Percentiles rank a stretch among this genome's conserved stretches.
Conservation (phyloP, 352 stramenopile species). For the Phytophthora sojae region DNA sequence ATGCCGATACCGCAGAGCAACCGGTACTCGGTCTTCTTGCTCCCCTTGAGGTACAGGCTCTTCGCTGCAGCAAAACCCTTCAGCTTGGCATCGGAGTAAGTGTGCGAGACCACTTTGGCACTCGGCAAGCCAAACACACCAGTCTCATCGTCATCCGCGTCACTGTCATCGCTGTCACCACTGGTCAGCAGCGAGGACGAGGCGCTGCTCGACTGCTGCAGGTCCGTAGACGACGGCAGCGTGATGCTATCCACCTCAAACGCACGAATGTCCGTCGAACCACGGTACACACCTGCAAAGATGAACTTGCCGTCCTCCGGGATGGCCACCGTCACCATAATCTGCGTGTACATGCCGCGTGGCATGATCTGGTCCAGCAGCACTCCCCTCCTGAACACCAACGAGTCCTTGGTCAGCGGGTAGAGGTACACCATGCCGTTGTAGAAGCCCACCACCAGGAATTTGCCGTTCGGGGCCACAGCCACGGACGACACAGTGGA, state of each 20-base stretch:
- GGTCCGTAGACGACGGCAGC: slow-evolving; percentile 47
- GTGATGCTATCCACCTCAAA: slow-evolving; percentile 86
- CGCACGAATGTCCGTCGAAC: slow-evolving; percentile 87
- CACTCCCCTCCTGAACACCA: slow-evolving; percentile 75
- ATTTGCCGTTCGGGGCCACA: slow-evolving; percentile 68
- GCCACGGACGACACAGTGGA: slow-evolving; percentile 86
- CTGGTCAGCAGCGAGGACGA: slow-evolving; percentile 16
- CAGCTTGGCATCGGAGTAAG: slow-evolving; percentile 83
- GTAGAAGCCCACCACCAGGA: slow-evolving; percentile 84
- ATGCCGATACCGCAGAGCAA: slow-evolving; percentile 86
- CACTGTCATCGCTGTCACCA: slow-evolving; percentile 37
- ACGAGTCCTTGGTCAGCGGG: slow-evolving; percentile 64
- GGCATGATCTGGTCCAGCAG: slow-evolving; percentile 84
- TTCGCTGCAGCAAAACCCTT: slow-evolving; percentile 87
- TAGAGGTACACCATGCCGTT: slow-evolving; percentile 74
- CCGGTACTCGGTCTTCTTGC: slow-evolving; percentile 71
- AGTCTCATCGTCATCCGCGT: slow-evolving; percentile 41
- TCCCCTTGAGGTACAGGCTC: slow-evolving; percentile 56
- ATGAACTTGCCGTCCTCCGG: slow-evolving; percentile 86
- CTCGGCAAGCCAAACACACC: slow-evolving; percentile 48
- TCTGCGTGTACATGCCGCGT: slow-evolving; percentile 84
- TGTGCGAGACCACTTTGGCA: slow-evolving; percentile 67
- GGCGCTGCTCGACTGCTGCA: slow-evolving; percentile 12
- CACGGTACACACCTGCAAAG: slow-evolving; percentile 86
- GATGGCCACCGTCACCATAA: slow-evolving; percentile 81